These are phyloP conservation scores for Trichoderma sp. DNA, from an alignment of 2,329 filamentous ascomycete genomes.

Conservation along the genomic window DNA sequence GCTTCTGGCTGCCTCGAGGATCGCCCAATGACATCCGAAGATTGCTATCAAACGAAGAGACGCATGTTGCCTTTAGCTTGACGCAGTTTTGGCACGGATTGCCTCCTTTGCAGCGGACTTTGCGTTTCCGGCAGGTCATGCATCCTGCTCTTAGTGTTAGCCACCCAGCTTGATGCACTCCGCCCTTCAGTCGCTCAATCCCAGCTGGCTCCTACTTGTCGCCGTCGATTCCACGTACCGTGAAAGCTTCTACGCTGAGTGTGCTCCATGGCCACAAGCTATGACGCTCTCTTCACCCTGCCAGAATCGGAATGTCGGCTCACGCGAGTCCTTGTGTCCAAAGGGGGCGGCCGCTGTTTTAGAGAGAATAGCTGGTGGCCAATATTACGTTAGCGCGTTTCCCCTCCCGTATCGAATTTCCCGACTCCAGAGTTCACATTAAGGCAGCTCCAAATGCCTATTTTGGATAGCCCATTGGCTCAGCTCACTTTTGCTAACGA, in stretches of 20 bases:
- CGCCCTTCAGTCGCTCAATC: neutral
- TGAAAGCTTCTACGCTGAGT: neutral
- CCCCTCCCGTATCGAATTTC: neutral
- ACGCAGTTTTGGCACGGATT: slow-evolving; percentile 21
- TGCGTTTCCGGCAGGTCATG: slow-evolving; percentile 19
- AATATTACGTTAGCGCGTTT: neutral
- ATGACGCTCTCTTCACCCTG: neutral
- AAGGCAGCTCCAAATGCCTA: neutral
- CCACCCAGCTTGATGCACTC: neutral
- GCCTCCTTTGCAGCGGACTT: slow-evolving; percentile 20
- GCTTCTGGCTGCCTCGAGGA: neutral
- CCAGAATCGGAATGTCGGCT: neutral
- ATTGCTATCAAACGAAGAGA: slow-evolving; percentile 18
- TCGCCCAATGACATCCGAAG: neutral
- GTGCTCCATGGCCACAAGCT: neutral
- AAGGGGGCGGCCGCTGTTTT: neutral
- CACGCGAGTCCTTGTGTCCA: neutral
- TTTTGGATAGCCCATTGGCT: neutral
- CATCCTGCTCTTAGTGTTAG: neutral
- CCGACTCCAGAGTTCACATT: neutral
- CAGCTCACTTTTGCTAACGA: neutral
- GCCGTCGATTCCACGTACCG: neutral
- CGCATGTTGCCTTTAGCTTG: neutral
- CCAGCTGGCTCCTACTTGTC: neutral
- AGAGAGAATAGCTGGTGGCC: neutral